Percentiles rank a stretch among this genome's conserved stretches.
Conservation (phyloP, 306 rosid species). For the Pyrus bretschneideri region DNA sequence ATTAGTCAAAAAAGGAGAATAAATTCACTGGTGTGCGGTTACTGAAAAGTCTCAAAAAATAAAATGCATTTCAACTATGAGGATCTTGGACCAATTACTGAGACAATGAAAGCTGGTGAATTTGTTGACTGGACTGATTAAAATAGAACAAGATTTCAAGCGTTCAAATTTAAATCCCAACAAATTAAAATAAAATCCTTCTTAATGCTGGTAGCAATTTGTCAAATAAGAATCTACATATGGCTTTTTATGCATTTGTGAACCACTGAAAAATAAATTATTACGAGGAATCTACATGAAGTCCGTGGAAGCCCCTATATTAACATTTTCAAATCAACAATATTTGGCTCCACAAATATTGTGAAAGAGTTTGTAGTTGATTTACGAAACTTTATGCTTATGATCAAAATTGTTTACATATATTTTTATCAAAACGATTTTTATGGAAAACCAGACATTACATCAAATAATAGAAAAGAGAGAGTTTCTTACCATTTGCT, state of each 20-base stretch:
- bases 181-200: too few species aligned
- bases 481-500: too few species aligned
- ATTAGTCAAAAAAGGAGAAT: constrained; percentile 9
- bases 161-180: too few species aligned
- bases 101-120: not conserved
- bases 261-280: too few species aligned
- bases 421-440: too few species aligned
- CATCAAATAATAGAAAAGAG: too few species aligned
- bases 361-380: too few species aligned
- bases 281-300: not conserved
- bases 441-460: too few species aligned
- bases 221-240: not conserved
- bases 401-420: too few species aligned
- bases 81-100: constrained; percentile 9
- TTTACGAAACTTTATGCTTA: too few species aligned
- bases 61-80: not conserved
- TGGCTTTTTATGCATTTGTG: too few species aligned
- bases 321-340: not conserved
- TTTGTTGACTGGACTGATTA: not conserved
- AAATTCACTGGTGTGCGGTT: constrained; percentile 13
- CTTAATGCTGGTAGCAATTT: not conserved
- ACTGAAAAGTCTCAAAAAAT: not conserved
- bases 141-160: not conserved
- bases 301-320: not conserved
- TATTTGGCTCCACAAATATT: too few species aligned